Evolutionary conservation across 257 asterid species (phyloP).

Genomic region (Eucommia ulmoides): DNA sequence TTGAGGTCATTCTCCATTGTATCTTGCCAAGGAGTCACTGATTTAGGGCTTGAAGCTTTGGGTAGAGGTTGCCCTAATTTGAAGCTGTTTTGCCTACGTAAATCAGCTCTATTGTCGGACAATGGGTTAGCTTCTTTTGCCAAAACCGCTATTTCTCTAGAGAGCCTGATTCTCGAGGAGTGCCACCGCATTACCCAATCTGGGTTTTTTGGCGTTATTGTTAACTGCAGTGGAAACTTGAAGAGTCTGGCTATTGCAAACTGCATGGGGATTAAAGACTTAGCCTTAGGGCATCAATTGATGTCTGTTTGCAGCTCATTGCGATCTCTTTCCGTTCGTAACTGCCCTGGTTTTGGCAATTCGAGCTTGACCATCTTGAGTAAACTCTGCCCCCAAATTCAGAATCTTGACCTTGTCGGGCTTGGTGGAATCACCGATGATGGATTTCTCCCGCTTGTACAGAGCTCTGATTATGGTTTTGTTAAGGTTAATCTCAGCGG

Average conservation of each 20-base stretch:
- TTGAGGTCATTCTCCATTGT: slow-evolving; percentile 48
- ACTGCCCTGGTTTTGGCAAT: slow-evolving; percentile 74
- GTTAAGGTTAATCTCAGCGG: slow-evolving; percentile 55
- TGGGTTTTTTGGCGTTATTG: slow-evolving; percentile 57
- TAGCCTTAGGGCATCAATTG: slow-evolving; percentile 20
- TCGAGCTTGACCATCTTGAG: slow-evolving; percentile 39
- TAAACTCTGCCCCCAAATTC: slow-evolving; percentile 46
- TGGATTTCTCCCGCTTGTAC: slow-evolving; percentile 55
- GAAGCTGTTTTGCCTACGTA: slow-evolving; percentile 36
- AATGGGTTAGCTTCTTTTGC: slow-evolving; percentile 52
- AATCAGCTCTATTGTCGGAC: slow-evolving; percentile 57
- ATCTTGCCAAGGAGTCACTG: slow-evolving; percentile 73
- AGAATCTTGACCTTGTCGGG: slow-evolving; percentile 39
- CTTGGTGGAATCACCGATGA: slow-evolving; percentile 46
- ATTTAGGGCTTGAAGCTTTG: slow-evolving; percentile 51
- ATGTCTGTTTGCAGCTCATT: slow-evolving; percentile 37
- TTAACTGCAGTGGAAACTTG: slow-evolving; percentile 39
- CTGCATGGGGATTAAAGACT: slow-evolving; percentile 68
- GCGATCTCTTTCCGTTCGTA: slow-evolving; percentile 40
- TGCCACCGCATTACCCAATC: slow-evolving; percentile 65
- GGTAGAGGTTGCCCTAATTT: slow-evolving; percentile 60
- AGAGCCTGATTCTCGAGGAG: slow-evolving; percentile 57
- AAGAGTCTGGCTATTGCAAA: slow-evolving; percentile 47
- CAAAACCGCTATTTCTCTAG: slow-evolving; percentile 46
- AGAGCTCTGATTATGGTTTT: slow-evolving; percentile 45